These are phyloP conservation scores for Ehretia macrophylla DNA, from an alignment of 257 asterid species.

Conservation along the genomic window DNA sequence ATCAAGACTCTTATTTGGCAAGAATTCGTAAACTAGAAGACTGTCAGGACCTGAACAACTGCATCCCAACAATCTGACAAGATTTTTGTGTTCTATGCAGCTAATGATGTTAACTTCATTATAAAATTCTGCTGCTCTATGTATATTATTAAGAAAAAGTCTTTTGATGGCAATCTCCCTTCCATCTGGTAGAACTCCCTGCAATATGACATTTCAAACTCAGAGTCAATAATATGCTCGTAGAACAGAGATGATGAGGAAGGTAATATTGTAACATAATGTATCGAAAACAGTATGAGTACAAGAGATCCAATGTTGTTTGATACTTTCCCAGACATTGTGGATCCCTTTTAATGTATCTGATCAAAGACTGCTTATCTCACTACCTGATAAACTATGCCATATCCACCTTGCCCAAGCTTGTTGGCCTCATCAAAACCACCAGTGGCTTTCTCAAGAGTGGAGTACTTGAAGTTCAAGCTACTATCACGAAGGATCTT, in stretches of 20 bases:
- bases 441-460: slow-evolving; percentile 88
- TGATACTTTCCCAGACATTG: slow-evolving; percentile 84
- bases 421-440: slow-evolving; percentile 74
- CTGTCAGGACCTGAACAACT: no score
- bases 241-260: no score
- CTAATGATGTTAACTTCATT: no score
- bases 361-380: neutral
- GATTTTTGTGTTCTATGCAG: no score
- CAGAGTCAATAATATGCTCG: no score
- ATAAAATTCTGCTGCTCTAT: no score
- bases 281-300: slow-evolving; percentile 43
- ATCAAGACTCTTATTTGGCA: no score
- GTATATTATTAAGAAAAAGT: no score
- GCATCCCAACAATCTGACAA: no score
- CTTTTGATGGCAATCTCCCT: no score
- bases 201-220: slow-evolving; percentile 49
- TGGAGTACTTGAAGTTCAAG: slow-evolving; percentile 85
- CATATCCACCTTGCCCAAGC: slow-evolving; percentile 96
- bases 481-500: slow-evolving; percentile 76
- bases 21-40: no score
- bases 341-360: slow-evolving; percentile 23
- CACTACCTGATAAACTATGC: slow-evolving; percentile 81
- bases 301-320: slow-evolving; percentile 81
- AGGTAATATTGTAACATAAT: no score
- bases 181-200: slow-evolving; percentile 83